Evolutionary conservation across 2,329 filamentous ascomycete species (phyloP), one percentile per base, ranked within the genome.

Genomic region (Aureobasidium sp.): DNA sequence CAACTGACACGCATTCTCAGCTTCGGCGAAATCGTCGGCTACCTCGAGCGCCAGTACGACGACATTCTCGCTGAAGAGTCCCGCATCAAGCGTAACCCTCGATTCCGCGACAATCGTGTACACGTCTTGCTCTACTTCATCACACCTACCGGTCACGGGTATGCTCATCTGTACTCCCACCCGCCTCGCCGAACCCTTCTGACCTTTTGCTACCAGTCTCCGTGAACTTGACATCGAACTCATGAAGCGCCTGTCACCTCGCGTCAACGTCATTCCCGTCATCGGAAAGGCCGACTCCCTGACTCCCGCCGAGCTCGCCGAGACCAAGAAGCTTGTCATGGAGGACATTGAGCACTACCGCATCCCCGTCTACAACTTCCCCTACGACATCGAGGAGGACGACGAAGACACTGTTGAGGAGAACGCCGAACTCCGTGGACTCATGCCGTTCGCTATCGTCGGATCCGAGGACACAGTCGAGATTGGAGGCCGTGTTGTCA

Each of bases 261-360:
- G 94, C 74, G 93, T 96, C 78, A 99, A 99, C 76, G 94, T 99
- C 69, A 99, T 99, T 68, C 94, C 94, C 66, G 94, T 99, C 70
- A 97, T 99, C 75, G 94, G 94, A 73, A 96, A 97, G 77, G 94
- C 94, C 74, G 94, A 99, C 76, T 96, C 94, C 27, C 87, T 99
- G 66, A 99, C 94, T 62, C 94, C 94, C 42, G 88, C 90, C 68
- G 94, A 99, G 81, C 84, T 99, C 66, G 94, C 94, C 68, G 94
- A 99, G 79, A 97, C 93, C 69, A 99, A 99, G 86, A 99, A 97
- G 84, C 85, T 99, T 65, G 92, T 99, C 73, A 99, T 99, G 94
- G 94, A 99, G 82, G 94, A 99, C 75, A 99, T 99, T 70, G 94
- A 99, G 80, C 94, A 99, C 79, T 99, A 99, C 82, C 89, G 94